Percentiles rank a stretch among this genome's conserved stretches.
Evolutionary conservation across 305 asterid genomes (phyloP).

Genomic region (Petunia hybrid): DNA sequence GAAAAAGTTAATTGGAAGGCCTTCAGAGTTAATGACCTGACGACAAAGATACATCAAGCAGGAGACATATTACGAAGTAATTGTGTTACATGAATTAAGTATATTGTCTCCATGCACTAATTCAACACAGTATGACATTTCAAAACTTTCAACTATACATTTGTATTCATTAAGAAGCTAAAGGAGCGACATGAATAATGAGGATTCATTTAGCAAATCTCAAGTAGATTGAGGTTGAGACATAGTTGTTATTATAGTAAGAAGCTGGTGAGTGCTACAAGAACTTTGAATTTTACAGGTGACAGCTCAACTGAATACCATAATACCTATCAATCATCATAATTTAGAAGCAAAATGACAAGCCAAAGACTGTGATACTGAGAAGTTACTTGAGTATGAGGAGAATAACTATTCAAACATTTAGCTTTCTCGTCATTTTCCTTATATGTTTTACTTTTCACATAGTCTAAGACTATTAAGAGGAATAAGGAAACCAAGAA

Average conservation of each 20-base stretch:
- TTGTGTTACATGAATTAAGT: background rate
- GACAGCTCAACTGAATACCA: background rate
- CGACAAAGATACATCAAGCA: background rate
- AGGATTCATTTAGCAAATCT: background rate
- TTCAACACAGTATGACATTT: constrained; percentile 11
- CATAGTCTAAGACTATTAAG: background rate
- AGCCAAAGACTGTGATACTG: constrained; percentile 1
- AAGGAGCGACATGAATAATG: background rate
- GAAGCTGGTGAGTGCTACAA: constrained; percentile 12
- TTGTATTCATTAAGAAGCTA: background rate
- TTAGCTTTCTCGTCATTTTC: background rate
- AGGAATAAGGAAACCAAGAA: constrained; percentile 21
- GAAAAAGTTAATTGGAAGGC: background rate
- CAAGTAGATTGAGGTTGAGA: constrained; percentile 20
- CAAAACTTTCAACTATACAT: background rate
- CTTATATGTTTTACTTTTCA: background rate
- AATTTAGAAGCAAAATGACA: background rate
- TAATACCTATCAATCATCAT: constrained; percentile 4
- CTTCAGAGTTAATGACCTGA: constrained; percentile 7
- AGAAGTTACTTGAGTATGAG: constrained; percentile 3
- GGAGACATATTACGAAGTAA: constrained; percentile 19
- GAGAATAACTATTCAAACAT: background rate
- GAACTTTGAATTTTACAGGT: constrained; percentile 2
- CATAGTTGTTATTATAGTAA: background rate
- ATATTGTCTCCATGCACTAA: constrained; percentile 5